phyloP scores from a whole-genome alignment of 305 asterid species.

The Fraxinus velutina region DNA sequence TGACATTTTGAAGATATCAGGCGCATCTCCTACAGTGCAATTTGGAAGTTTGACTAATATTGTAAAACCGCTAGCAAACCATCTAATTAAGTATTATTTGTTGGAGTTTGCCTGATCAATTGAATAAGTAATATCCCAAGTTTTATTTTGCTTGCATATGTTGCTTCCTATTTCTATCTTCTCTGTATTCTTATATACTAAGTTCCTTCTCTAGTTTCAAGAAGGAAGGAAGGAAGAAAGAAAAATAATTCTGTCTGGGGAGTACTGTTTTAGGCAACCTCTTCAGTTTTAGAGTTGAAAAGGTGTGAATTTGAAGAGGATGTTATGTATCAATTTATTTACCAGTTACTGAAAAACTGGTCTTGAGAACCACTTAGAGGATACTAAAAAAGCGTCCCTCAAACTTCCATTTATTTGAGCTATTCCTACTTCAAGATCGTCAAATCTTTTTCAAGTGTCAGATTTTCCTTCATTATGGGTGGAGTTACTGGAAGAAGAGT shows the following conservation, averaged over 20 bases:
- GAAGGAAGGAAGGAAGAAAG: background rate
- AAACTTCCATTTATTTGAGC: background rate
- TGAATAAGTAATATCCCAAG: background rate
- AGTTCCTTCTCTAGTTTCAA: background rate
- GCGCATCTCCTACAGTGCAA: background rate
- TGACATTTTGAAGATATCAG: background rate
- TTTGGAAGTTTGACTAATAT: background rate
- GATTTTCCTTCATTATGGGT: background rate
- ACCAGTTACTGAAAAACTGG: background rate
- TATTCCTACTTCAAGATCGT: background rate
- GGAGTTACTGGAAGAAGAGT: background rate
- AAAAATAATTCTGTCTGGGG: background rate
- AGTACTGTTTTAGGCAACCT: background rate
- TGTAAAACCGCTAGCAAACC: background rate
- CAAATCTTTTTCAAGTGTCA: background rate
- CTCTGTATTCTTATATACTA: background rate
- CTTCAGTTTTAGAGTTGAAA: background rate
- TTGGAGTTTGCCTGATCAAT: background rate
- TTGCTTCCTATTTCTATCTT: background rate
- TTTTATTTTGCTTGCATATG: background rate
- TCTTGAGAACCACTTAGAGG: background rate
- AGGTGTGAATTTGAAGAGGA: background rate
- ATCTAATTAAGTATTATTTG: background rate
- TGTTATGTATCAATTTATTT: background rate
- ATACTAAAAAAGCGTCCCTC: background rate